These are phyloP conservation scores for Lactifluus hygrophoroides DNA, from an alignment of 768 basidiomycete species.

Conservation along the genomic window DNA sequence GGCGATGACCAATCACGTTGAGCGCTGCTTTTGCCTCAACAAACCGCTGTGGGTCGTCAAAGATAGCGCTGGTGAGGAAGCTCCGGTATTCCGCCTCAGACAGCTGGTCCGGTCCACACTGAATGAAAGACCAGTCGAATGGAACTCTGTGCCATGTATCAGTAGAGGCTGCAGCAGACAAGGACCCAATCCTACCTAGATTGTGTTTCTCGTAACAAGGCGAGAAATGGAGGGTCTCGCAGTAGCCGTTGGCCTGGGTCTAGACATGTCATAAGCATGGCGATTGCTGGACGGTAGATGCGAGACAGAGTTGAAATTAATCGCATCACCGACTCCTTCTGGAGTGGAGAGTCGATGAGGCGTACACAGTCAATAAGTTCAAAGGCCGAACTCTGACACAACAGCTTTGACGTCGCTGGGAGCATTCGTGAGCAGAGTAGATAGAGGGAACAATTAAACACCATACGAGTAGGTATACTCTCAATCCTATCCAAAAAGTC, in stretches of 20 bases:
- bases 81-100: conserved; percentile 3
- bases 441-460: not conserved
- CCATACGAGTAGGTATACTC: conserved; percentile 40
- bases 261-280: conserved; percentile 36
- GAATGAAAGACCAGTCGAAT: conserved; percentile 13
- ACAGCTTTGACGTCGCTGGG: conserved; percentile 32
- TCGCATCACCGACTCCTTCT: conserved; percentile 32
- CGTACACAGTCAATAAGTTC: conserved; percentile 62
- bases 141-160: conserved; percentile 1
- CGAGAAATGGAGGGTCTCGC: conserved; percentile 24
- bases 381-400: conserved; percentile 35
- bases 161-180: not conserved
- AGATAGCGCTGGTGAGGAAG: not conserved
- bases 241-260: conserved; percentile 36
- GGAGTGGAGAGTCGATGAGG: conserved; percentile 32
- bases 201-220: not conserved
- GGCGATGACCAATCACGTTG: conserved; percentile 2
- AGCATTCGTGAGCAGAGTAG: not conserved
- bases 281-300: conserved; percentile 36
- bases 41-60: not conserved
- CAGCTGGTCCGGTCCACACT: conserved; percentile 9
- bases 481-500: conserved; percentile 41
- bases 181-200: not conserved
- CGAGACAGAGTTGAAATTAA: conserved; percentile 33
- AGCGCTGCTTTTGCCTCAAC: conserved; percentile 10